These are phyloP conservation scores for Suillus brevipes DNA, from an alignment of 768 basidiomycete species.

Conservation along the genomic window DNA sequence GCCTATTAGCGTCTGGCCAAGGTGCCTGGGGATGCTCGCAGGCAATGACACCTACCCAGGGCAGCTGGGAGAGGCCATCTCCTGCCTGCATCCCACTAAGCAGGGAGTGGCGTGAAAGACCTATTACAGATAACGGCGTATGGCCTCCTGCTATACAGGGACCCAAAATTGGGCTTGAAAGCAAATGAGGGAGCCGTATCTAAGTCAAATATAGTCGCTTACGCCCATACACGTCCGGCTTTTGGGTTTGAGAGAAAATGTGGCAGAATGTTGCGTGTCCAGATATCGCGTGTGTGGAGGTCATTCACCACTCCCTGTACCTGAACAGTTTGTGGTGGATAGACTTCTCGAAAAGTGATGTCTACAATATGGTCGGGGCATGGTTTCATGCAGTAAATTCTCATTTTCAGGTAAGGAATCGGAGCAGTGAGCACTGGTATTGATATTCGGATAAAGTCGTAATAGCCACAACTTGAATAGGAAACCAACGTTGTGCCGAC, in stretches of 20 bases:
- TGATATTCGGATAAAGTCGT: neutral
- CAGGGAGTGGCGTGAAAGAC: neutral
- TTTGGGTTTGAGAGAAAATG: neutral
- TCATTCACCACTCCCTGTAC: neutral
- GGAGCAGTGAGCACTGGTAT: neutral
- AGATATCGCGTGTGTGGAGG: conserved; percentile 2
- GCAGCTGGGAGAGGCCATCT: neutral
- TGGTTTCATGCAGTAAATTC: neutral
- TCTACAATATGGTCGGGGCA: neutral
- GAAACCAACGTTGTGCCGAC: neutral
- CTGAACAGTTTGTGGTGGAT: neutral
- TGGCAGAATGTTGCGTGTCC: neutral
- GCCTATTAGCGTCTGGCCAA: neutral
- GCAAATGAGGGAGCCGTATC: neutral
- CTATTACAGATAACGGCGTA: neutral
- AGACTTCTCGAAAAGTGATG: neutral
- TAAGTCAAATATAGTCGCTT: neutral
- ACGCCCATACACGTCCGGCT: neutral
- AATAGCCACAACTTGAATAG: neutral
- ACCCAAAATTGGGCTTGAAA: neutral
- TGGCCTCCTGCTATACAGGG: neutral
- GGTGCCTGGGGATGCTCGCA: conserved; percentile 1
- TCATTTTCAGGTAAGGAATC: neutral
- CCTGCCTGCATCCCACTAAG: conserved; percentile 1
- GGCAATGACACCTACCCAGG: conserved; percentile 1